phyloP scores from a whole-genome alignment of 768 basidiomycete genomes.

The Tricholoma terreum region DNA sequence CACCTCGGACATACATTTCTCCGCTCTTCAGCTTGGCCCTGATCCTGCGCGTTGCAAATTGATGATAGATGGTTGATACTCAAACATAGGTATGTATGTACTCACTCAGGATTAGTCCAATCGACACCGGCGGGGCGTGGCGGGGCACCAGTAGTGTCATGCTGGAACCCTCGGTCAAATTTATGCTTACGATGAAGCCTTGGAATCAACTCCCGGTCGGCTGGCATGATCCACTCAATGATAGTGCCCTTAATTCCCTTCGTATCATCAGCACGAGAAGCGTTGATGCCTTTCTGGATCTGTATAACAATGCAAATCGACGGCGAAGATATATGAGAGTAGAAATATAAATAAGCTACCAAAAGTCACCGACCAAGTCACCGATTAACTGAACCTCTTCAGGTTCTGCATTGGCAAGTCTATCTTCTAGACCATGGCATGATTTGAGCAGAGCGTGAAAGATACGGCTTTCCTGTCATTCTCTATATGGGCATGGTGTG shows the following conservation, averaged over 20 bases:
- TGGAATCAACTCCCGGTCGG: neutral
- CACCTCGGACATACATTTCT: neutral
- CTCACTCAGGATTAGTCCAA: neutral
- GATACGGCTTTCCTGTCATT: too few relatives aligned
- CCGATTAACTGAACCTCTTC: neutral
- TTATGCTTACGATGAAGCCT: too few relatives aligned
- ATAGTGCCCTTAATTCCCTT: neutral
- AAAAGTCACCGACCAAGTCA: neutral
- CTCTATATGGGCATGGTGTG: too few relatives aligned
- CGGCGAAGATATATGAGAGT: too few relatives aligned
- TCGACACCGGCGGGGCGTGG: neutral
- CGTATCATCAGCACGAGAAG: neutral
- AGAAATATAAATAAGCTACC: too few relatives aligned
- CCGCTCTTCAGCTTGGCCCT: neutral
- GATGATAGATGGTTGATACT: too few relatives aligned
- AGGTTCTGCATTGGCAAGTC: neutral
- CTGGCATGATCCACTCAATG: too few relatives aligned
- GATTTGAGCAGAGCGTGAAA: too few relatives aligned
- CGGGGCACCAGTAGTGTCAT: too few relatives aligned
- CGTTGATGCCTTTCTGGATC: neutral
- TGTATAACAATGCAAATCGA: neutral
- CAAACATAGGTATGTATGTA: neutral
- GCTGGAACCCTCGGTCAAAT: too few relatives aligned
- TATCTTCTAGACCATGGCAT: neutral
- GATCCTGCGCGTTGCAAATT: too few relatives aligned